A percentile compares a stretch with the other conserved stretches of the same genome.
These are phyloP conservation scores for Aureobasidium sp. DNA, from an alignment of 2,329 filamentous ascomycete genomes.

Conservation along the genomic window DNA sequence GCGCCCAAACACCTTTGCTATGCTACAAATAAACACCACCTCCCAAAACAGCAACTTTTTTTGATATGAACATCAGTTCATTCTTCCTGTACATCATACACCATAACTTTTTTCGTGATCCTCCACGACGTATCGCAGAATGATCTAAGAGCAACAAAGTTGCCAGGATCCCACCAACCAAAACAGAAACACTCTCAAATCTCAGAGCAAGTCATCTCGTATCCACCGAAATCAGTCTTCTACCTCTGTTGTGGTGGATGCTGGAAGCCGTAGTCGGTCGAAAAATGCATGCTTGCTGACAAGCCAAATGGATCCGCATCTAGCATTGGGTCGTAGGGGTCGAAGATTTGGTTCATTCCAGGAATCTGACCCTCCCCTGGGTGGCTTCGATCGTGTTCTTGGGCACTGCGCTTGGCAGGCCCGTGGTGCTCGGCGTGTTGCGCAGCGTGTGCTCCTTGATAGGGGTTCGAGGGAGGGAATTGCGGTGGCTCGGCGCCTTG, in stretches of 20 bases:
- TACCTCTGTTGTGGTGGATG: conserved; percentile 21
- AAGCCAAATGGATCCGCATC: conserved; percentile 92
- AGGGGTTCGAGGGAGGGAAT: neutral
- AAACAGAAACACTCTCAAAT: neutral
- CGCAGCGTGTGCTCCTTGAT: neutral
- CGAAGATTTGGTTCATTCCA: conserved; percentile 48
- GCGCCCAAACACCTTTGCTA: conserved; percentile 11
- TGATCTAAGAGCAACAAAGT: neutral
- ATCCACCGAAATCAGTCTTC: neutral
- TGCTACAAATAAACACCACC: neutral
- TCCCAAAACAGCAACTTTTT: conserved; percentile 5
- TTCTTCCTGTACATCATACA: neutral
- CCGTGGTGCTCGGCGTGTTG: conserved; percentile 9
- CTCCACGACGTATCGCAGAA: neutral
- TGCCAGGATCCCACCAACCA: neutral
- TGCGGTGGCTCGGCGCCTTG: conserved; percentile 30
- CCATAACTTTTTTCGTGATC: neutral
- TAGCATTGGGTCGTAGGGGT: conserved; percentile 75
- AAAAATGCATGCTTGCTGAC: conserved; percentile 92
- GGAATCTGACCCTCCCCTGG: conserved; percentile 12
- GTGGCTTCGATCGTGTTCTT: conserved; percentile 22
- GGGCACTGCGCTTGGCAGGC: neutral
- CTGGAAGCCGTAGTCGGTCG: conserved; percentile 69
- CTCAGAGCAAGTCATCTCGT: neutral
- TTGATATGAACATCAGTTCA: neutral